Evolutionary conservation across 495 filamentous ascomycete species (phyloP).

Genomic region (Tirmania nivea): DNA sequence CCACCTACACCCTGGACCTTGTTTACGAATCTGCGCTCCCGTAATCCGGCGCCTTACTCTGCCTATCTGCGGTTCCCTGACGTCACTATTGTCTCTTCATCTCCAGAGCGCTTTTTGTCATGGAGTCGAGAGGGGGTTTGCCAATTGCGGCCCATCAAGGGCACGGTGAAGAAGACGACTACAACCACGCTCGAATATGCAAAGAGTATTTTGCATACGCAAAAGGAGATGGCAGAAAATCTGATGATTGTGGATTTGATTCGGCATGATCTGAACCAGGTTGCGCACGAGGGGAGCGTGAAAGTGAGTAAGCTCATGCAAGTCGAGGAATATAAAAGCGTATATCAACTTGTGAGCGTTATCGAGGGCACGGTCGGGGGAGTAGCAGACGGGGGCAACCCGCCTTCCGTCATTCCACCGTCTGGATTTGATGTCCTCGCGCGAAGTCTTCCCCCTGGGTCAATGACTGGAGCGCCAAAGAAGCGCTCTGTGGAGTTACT

Average conservation of each 20-base stretch:
- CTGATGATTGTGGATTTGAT: conserved; percentile 96
- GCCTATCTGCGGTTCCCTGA: conserved; percentile 53
- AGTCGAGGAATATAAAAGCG: conserved; percentile 74
- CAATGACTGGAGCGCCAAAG: conserved; percentile 92
- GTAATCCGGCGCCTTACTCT: conserved; percentile 71
- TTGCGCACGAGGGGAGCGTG: conserved; percentile 51
- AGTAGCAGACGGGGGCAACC: background rate
- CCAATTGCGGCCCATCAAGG: conserved; percentile 73
- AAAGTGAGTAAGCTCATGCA: conserved; percentile 43
- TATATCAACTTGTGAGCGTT: conserved; percentile 77
- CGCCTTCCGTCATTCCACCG: conserved; percentile 7
- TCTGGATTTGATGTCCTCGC: conserved; percentile 58
- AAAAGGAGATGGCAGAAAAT: conserved; percentile 88
- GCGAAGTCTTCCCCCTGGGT: conserved; percentile 60
- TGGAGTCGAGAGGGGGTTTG: conserved; percentile 38
- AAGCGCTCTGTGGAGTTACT: conserved; percentile 71
- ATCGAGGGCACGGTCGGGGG: conserved; percentile 45
- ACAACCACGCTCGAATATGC: no score
- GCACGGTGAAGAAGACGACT: no score
- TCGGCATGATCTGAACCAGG: conserved; percentile 68
- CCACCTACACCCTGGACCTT: conserved; percentile 37
- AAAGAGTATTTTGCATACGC: conserved; percentile 41
- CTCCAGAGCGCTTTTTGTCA: conserved; percentile 78
- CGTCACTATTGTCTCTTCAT: conserved; percentile 55
- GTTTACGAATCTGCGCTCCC: conserved; percentile 44